Percentiles rank a stretch among this genome's conserved stretches.
Evolutionary conservation across 345 rosid genomes (phyloP).

Genomic region (Cardamine resedifolia): DNA sequence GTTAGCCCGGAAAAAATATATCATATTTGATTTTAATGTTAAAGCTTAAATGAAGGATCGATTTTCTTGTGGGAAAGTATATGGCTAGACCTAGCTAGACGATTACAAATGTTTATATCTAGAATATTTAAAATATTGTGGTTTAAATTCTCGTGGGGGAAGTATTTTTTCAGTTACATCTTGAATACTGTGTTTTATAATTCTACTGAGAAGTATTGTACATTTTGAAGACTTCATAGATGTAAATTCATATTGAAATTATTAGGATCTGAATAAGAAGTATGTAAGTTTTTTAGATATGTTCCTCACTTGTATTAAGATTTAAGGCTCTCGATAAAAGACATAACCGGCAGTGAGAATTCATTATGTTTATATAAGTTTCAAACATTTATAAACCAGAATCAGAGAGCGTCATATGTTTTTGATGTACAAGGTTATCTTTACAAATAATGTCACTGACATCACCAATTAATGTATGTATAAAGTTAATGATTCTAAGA

Average conservation of each 20-base stretch:
- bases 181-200: no score
- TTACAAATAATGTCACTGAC: not conserved
- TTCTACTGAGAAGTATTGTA: no score
- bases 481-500: no score
- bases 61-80: not conserved
- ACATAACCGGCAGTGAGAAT: not conserved
- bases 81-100: not conserved
- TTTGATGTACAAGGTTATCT: conserved; percentile 20
- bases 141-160: no score
- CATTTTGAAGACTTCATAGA: no score
- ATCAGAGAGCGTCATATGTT: not conserved
- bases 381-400: not conserved
- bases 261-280: not conserved
- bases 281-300: not conserved
- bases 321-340: not conserved
- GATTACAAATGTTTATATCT: not conserved
- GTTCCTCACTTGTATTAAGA: not conserved
- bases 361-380: not conserved
- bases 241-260: not conserved
- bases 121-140: not conserved
- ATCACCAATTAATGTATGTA: not conserved
- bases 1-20: not conserved
- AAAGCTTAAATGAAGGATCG: not conserved
- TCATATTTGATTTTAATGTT: not conserved
- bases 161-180: no score